phyloP scores from a whole-genome alignment of 495 filamentous ascomycete species.

The Amphirosellinia nigrospora region DNA sequence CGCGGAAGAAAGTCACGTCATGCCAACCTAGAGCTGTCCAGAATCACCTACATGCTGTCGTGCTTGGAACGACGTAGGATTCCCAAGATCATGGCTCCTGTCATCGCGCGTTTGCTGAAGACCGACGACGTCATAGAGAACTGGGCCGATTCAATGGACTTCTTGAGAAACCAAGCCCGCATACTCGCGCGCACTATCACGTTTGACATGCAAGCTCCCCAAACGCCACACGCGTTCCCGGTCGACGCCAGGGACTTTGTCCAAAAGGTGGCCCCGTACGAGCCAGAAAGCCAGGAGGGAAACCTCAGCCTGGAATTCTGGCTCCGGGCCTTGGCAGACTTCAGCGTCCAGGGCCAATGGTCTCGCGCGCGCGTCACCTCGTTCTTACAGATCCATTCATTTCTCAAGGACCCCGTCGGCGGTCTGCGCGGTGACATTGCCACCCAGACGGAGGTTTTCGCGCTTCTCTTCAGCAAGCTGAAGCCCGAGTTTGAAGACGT shows the following conservation, averaged over 20 bases:
- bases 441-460: constrained; percentile 2
- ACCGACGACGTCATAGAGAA: constrained; percentile 10
- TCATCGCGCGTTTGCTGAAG: background rate
- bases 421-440: constrained; percentile 10
- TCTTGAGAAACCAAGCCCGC: constrained; percentile 20
- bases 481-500: background rate
- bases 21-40: constrained; percentile 14
- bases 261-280: background rate
- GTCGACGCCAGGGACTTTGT: background rate
- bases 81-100: constrained; percentile 1
- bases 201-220: constrained; percentile 4
- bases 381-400: constrained; percentile 15
- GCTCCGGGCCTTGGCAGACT: constrained; percentile 16
- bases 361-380: constrained; percentile 9
- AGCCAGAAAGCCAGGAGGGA: constrained; percentile 11
- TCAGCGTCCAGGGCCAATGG: constrained; percentile 13
- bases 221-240: background rate
- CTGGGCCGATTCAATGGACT: constrained; percentile 10
- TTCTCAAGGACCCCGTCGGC: constrained; percentile 20
- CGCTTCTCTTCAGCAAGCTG: constrained; percentile 1
- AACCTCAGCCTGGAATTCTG: constrained; percentile 20
- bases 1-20: background rate
- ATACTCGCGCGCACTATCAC: background rate
- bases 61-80: constrained; percentile 1
- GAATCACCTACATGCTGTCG: background rate